Percentiles rank a stretch among this genome's conserved stretches.
Evolutionary conservation across 1,139 yeast species (phyloP).

Genomic region (Pichia sp.): DNA sequence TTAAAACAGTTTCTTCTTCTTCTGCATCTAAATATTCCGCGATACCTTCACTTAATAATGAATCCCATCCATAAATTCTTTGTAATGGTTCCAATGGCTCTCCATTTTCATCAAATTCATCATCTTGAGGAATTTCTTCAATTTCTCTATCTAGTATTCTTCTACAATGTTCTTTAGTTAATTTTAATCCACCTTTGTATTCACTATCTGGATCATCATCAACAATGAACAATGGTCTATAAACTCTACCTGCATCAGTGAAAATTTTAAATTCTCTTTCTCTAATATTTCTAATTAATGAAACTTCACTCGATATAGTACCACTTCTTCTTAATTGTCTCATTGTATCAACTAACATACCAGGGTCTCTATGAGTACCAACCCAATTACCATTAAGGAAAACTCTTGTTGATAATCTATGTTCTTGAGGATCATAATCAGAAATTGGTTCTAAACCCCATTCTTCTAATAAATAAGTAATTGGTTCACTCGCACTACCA

Average conservation of each 20-base stretch:
- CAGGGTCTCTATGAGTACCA: conserved; percentile 97
- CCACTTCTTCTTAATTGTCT: conserved; percentile 91
- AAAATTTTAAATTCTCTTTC: conserved; percentile 93
- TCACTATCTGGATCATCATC: conserved; percentile 73
- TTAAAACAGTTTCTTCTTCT: conserved; percentile 96
- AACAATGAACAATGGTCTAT: conserved; percentile 88
- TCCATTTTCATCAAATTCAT: conserved; percentile 50
- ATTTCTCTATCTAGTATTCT: conserved; percentile 61
- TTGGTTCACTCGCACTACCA: conserved; percentile 96
- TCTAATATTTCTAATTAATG: conserved; percentile 93
- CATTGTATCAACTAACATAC: conserved; percentile 83
- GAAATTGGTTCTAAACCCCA: conserved; percentile 99
- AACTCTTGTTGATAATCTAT: conserved; percentile 88
- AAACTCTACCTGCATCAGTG: conserved; percentile 98
- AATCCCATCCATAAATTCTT: conserved; percentile 72
- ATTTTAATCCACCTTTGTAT: conserved; percentile 71
- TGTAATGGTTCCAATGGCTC: conserved; percentile 32
- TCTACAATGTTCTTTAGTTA: conserved; percentile 78
- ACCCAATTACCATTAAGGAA: conserved; percentile 99
- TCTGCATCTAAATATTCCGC: conserved; percentile 96
- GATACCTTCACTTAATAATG: conserved; percentile 76
- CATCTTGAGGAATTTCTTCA: conserved; percentile 40
- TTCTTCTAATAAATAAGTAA: conserved; percentile 87
- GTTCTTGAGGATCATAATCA: conserved; percentile 89
- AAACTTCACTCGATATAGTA: conserved; percentile 92